A percentile compares a stretch with the other conserved stretches of the same genome.
Conservation (phyloP, 768 basidiomycete species). For the Sporobolomyces roseus region DNA sequence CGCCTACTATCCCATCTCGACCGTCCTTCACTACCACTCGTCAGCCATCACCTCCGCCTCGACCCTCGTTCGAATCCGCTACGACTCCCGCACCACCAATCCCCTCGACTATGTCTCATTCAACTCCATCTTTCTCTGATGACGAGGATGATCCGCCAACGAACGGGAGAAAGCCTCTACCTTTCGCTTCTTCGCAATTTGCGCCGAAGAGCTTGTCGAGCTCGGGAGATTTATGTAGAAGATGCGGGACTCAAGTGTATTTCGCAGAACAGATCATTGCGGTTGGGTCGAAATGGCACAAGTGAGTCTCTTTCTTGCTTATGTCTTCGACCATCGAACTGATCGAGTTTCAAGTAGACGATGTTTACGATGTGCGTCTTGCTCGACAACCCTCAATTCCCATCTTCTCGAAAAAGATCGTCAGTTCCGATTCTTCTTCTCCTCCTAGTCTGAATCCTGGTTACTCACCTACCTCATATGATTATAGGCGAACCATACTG, state of each 20-base stretch:
- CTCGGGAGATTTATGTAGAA: conserved; percentile 29
- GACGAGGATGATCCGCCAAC: neutral
- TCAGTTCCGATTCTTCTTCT: neutral
- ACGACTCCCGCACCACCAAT: neutral
- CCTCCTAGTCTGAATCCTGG: neutral
- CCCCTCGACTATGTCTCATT: neutral
- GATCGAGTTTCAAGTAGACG: conserved; percentile 25
- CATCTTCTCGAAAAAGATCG: conserved; percentile 36
- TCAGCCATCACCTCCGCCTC: neutral
- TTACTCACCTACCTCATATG: neutral
- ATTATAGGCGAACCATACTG: conserved; percentile 25
- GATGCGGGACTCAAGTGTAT: conserved; percentile 39
- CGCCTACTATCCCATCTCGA: neutral
- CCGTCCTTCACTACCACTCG: neutral
- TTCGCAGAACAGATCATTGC: conserved; percentile 40
- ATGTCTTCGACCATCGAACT: neutral
- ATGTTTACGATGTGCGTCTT: conserved; percentile 39
- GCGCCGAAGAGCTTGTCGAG: neutral
- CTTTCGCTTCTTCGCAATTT: neutral
- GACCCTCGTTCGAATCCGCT: neutral
- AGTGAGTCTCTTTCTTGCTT: conserved; percentile 5
- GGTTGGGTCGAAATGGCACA: conserved; percentile 37
- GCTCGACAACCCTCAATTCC: conserved; percentile 35
- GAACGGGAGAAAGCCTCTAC: neutral
- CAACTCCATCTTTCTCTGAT: conserved; percentile 3